Evolutionary conservation across 345 rosid species (phyloP), one percentile per base, ranked within the genome.

Genomic region (Gynandropsis gynandra): DNA sequence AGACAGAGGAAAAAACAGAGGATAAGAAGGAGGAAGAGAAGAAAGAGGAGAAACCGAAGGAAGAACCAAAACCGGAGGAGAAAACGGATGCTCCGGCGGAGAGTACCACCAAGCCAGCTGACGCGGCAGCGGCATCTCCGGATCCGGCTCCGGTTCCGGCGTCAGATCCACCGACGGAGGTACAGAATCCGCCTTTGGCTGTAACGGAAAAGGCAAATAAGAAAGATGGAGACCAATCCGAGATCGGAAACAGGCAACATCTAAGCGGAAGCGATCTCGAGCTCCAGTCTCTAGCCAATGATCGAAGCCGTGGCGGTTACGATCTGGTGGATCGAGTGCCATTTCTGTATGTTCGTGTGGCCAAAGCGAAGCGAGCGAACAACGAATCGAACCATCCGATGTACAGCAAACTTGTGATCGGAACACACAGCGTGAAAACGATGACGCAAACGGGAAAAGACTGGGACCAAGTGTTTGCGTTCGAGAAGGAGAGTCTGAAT

Each of bases 401-500:
- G 1, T 68, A 77, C 45, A 95, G 87, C 0, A 85, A 83, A 74
- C 82, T 89, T 1, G 79, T 76, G 66, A 81, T 89, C 18, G 95
- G 95, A 5, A 89, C 97, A 21, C 82, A 77, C 63, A 72, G 72
- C 33, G 82, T 85, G 71, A 81, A 81, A 68, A 85, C 95, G 45
- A 83, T 75, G 55, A 61, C 65, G 47, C 83, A 0, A 86, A 94
- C 0, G 58, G 85, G 24, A 81, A 70, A 58, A 70, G 94, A 89
- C 61, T 89, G 96, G 97, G 95, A 89, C 59, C 94, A 83, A 72
- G 80, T 89, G 0, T 89, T 83, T 37, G 94, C 96, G 10, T 86
- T 89, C 58, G 76, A 80, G 63, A 83, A 87, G 5, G 94, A 86
- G 19, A 56, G 83, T 4, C 82, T 86, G 0, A 90, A 86, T 29